Base-by-base conservation (phyloP, 169 alveolate genomes). In the Plasmodium inui region DNA sequence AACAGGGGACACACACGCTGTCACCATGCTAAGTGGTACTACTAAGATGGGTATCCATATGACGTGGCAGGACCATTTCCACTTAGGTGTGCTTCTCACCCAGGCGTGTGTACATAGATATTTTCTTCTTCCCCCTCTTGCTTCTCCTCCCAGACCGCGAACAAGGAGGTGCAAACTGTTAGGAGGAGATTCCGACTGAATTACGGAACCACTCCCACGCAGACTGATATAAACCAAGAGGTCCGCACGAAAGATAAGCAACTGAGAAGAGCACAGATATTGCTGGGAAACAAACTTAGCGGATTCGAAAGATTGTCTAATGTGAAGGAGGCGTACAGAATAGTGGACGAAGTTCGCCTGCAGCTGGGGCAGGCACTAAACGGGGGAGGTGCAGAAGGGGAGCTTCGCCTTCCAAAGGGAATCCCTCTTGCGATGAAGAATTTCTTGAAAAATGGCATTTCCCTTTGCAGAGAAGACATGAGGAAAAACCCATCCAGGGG, bases 221-320 rank as follows among this genome's bases (percentile, higher is more conserved):
- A 46, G 55, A 10, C 30, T 26, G 93, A 74, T 10, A 14, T 85
- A 46, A 85, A 85, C 46, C 53, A 76, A 76, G 79, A 17, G 17
- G 78, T 85, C 32, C 53, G 50, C 57, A 34, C 28, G 30, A 85
- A 57, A 30, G 22, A 10, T 10, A 73, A 53, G 39, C 17, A 28
- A 14, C 10, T 85, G 19, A 30, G 53, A 26, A 19, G 79, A 57
- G 85, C 32, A 5, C 53, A 46, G 61, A n/a, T 85, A 53, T 19
- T 74, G 39, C 37, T 85, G 39, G 85, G 74, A 85, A 74, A 74
- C 22, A 85, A 76, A 85, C 50, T 85, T 74, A 85, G 78, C 14
- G 53, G 78, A 74, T 74, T 85, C 32, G 93, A 74, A 2, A 74
- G 28, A 4, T 30, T 50, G 3, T 50, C 41, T 34, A 74, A 53